Percentiles rank a stretch among this genome's conserved stretches.
These are phyloP conservation scores for Penicillium goetzii DNA, from an alignment of 495 filamentous ascomycete species.

Conservation along the genomic window DNA sequence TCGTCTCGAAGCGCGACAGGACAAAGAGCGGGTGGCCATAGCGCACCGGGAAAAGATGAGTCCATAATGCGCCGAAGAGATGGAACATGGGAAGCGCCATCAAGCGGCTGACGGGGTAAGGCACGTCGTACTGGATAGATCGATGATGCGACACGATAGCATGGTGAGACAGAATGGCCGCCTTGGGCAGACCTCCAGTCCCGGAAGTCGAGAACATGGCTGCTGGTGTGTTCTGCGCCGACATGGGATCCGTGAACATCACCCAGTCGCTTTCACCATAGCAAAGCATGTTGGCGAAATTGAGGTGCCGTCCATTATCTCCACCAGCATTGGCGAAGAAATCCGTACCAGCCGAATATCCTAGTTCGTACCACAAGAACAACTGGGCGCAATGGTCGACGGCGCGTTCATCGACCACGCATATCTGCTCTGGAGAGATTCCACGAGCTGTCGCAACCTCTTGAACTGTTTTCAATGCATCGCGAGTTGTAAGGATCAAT, in stretches of 20 bases:
- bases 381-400: constrained; percentile 41
- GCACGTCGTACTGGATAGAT: constrained; percentile 50
- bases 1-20: constrained; percentile 62
- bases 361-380: constrained; percentile 33
- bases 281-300: constrained; percentile 48
- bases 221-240: constrained; percentile 52
- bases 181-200: constrained; percentile 63
- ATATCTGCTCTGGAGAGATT: constrained; percentile 54
- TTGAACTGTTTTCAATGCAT: constrained; percentile 29
- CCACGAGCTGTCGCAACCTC: constrained; percentile 36
- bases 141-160: constrained; percentile 58
- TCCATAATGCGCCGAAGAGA: constrained; percentile 58
- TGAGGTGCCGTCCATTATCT: constrained; percentile 28
- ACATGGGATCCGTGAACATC: constrained; percentile 49
- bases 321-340: constrained; percentile 22
- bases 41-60: constrained; percentile 58
- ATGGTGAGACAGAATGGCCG: constrained; percentile 56
- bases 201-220: constrained; percentile 60
- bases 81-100: constrained; percentile 71
- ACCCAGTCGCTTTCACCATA: constrained; percentile 59
- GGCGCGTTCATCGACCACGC: constrained; percentile 50
- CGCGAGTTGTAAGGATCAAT: constrained; percentile 36
- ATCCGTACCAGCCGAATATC: constrained; percentile 28
- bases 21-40: constrained; percentile 60
- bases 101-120: constrained; percentile 52